These are phyloP conservation scores for Verbascum thapsus DNA, from an alignment of 257 asterid species.

Conservation along the genomic window DNA sequence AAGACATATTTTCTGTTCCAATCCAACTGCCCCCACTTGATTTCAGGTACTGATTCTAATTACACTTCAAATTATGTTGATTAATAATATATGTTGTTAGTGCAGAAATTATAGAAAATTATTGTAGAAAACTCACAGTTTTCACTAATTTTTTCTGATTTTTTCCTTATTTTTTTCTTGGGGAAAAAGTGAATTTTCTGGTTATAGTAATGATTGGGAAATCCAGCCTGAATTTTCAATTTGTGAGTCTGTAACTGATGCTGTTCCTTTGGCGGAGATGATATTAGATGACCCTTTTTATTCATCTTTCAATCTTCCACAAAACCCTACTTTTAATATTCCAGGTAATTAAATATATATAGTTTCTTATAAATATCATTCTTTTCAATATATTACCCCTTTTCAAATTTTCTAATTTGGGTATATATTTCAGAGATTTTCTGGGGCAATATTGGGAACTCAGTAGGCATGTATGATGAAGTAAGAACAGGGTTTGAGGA, in stretches of 20 bases:
- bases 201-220: slow-evolving; percentile 20
- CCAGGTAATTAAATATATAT: slow-evolving; percentile 38
- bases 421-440: slow-evolving; percentile 30
- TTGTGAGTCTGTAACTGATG: slow-evolving; percentile 34
- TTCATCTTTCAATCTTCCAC: slow-evolving; percentile 32
- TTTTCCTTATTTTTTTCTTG: background rate
- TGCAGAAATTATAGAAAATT: too few relatives aligned
- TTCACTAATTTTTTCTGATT: slow-evolving; percentile 1
- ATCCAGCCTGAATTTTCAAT: slow-evolving; percentile 24
- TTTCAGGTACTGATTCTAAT: slow-evolving; percentile 45
- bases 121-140: too few relatives aligned
- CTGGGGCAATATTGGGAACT: slow-evolving; percentile 23
- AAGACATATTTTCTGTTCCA: slow-evolving; percentile 39
- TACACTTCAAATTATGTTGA: background rate
- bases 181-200: slow-evolving; percentile 33
- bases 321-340: slow-evolving; percentile 11
- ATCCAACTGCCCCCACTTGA: slow-evolving; percentile 47
- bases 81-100: too few relatives aligned
- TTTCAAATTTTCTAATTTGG: background rate
- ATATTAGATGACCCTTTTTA: slow-evolving; percentile 37
- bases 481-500: slow-evolving; percentile 28
- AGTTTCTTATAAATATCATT: too few relatives aligned
- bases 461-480: slow-evolving; percentile 27
- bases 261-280: slow-evolving; percentile 34
- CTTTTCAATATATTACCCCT: background rate